These are phyloP conservation scores for Capsicum rhomboideum DNA, from an alignment of 257 asterid genomes.

Conservation along the genomic window DNA sequence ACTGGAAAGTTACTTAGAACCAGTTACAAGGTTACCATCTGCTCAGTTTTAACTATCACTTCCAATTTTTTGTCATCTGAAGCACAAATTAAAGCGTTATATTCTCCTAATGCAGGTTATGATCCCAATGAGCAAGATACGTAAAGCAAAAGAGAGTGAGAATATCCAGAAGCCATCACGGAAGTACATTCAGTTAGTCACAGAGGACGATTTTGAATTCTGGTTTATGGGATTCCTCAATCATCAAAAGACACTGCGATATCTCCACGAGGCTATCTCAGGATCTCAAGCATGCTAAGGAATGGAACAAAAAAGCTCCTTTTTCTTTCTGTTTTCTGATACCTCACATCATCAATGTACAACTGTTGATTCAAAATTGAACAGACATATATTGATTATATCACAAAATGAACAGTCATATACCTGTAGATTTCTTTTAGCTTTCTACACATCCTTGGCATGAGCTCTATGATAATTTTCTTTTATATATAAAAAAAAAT, in stretches of 20 bases:
- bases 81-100: not conserved
- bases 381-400: too few relatives aligned
- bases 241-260: constrained; percentile 24
- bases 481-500: too few relatives aligned
- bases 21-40: constrained; percentile 24
- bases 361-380: not conserved
- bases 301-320: too few relatives aligned
- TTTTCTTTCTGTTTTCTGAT: not conserved
- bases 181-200: constrained; percentile 33
- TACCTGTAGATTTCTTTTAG: too few relatives aligned
- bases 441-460: too few relatives aligned
- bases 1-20: constrained; percentile 23
- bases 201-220: constrained; percentile 36
- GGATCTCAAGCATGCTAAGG: constrained; percentile 1
- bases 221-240: constrained; percentile 55
- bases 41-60: not conserved
- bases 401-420: not conserved
- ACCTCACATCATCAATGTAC: not conserved
- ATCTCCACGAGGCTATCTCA: constrained; percentile 19
- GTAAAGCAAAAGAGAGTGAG: constrained; percentile 17
- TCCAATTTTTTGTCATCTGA: not conserved
- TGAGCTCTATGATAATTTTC: too few relatives aligned
- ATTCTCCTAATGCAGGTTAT: constrained; percentile 4
- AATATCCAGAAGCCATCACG: constrained; percentile 18
- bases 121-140: constrained; percentile 29